These are phyloP conservation scores for Polytrichum commune DNA, from an alignment of 225 moss, liverwort and hornwort genomes.

Conservation along the genomic window DNA sequence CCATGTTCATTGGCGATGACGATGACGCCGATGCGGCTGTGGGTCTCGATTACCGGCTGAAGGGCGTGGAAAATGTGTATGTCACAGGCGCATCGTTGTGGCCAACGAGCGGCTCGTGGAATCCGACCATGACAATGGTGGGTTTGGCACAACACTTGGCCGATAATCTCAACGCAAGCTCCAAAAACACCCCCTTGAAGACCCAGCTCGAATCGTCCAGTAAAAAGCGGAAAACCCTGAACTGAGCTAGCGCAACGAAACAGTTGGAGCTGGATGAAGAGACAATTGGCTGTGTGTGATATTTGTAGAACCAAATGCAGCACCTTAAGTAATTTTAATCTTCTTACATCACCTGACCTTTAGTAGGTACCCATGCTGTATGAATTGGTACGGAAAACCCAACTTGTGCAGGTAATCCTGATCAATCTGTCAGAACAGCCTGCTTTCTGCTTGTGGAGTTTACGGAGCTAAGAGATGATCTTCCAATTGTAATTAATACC, in stretches of 20 bases:
- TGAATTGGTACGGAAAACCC: too few species aligned
- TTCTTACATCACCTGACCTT: too few species aligned
- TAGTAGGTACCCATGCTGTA: too few species aligned
- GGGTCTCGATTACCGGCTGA: slow-evolving; percentile 11
- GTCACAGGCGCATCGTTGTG: slow-evolving; percentile 10
- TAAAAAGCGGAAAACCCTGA: not conserved
- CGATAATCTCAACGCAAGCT: not conserved
- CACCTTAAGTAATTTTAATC: too few species aligned
- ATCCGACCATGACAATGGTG: slow-evolving; percentile 9
- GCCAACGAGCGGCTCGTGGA: slow-evolving; percentile 12
- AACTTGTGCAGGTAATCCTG: too few species aligned
- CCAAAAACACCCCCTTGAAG: not conserved
- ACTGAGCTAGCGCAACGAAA: not conserved
- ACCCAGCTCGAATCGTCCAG: not conserved
- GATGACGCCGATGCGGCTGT: slow-evolving; percentile 1
- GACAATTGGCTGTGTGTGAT: too few species aligned
- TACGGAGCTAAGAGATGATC: too few species aligned
- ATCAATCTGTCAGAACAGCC: too few species aligned
- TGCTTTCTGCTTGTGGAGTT: too few species aligned
- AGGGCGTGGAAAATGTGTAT: slow-evolving; percentile 17
- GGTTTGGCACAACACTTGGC: slow-evolving; percentile 18
- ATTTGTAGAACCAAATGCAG: too few species aligned
- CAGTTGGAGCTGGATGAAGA: too few species aligned
- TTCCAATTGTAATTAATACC: too few species aligned
- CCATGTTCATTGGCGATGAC: slow-evolving; percentile 7